Conservation (phyloP, 169 alveolate species). For the Plasmodium gaboni region DNA sequence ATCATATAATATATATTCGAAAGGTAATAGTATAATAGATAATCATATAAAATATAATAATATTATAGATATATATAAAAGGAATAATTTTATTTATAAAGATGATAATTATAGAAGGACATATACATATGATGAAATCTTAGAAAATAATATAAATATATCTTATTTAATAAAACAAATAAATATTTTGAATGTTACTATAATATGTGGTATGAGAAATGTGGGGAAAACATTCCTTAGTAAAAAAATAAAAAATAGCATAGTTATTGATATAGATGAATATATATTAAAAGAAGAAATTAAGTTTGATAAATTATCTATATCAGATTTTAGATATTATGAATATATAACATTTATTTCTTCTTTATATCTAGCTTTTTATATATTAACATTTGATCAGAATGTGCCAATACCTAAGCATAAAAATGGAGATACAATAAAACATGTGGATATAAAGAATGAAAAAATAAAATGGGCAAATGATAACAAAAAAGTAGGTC, state of each 20-base stretch:
- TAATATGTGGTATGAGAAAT: constrained; percentile 60
- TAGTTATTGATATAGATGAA: constrained; percentile 53
- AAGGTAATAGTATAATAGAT: too few species aligned
- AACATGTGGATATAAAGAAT: not conserved
- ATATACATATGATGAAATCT: constrained; percentile 32
- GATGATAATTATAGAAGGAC: constrained; percentile 25
- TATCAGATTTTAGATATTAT: constrained; percentile 40
- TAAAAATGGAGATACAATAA: not conserved
- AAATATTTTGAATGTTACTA: constrained; percentile 11
- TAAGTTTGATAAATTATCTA: constrained; percentile 20
- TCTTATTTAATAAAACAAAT: constrained; percentile 35
- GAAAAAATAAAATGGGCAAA: not conserved
- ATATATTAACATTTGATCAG: not conserved
- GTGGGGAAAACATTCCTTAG: constrained; percentile 43
- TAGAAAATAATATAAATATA: constrained; percentile 10
- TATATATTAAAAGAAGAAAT: constrained; percentile 12
- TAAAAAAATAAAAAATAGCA: constrained; percentile 13
- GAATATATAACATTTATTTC: constrained; percentile 46
- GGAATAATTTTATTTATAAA: not conserved
- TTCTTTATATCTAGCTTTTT: constrained; percentile 13
- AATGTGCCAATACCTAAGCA: not conserved
- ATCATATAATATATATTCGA: too few species aligned
- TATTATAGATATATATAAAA: not conserved
- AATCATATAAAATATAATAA: too few species aligned
- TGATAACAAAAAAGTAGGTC: too few species aligned